Evolutionary conservation across 202 grass and related monocot genomes (phyloP).

Genomic region (Carex sylvatica): DNA sequence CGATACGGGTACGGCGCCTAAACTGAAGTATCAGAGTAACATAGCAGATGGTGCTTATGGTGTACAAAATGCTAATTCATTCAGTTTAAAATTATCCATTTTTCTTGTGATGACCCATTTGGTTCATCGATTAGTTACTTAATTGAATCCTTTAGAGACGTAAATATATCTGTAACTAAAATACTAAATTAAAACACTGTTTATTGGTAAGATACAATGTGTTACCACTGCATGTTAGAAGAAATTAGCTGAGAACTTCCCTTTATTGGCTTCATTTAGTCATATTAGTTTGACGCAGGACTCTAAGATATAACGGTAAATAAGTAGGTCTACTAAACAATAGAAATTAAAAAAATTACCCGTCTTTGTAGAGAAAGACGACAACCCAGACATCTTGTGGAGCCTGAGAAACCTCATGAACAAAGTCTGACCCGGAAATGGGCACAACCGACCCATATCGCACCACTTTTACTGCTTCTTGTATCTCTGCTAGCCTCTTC

Average conservation of each 20-base stretch:
- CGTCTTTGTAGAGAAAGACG: slow-evolving; percentile 95
- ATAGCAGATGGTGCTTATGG: not conserved
- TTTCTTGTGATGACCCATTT: not conserved
- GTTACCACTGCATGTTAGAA: not conserved
- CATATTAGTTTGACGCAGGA: not conserved
- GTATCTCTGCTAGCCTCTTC: slow-evolving; percentile 81
- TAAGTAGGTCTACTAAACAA: not conserved
- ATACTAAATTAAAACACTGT: not conserved
- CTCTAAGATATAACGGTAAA: not conserved
- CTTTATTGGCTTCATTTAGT: not conserved
- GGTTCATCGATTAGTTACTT: not conserved
- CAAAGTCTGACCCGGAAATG: slow-evolving; percentile 84
- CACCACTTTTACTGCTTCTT: slow-evolving; percentile 52
- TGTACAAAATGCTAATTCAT: not conserved
- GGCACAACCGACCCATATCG: slow-evolving; percentile 59
- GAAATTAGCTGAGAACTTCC: not conserved
- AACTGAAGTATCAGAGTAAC: no score
- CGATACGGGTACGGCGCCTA: no score
- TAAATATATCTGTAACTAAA: not conserved
- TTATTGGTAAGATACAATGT: not conserved
- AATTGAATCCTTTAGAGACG: not conserved
- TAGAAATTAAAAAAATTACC: slow-evolving; percentile 34
- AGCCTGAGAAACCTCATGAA: slow-evolving; percentile 89
- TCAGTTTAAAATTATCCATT: not conserved
- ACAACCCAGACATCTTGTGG: slow-evolving; percentile 86